Conservation (phyloP, 257 asterid genomes). For the Salvia miltiorrhiza region DNA sequence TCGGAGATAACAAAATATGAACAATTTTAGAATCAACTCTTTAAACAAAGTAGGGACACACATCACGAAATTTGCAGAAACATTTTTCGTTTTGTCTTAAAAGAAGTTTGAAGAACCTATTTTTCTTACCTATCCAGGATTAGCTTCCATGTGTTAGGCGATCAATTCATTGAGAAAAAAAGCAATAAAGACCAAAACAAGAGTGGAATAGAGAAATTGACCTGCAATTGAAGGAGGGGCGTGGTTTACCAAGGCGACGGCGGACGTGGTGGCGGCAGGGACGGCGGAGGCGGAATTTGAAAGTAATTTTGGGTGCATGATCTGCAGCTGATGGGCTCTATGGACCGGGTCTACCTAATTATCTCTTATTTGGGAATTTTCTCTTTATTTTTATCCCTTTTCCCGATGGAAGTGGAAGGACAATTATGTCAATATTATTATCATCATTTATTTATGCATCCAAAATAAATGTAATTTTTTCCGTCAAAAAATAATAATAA, state of each 20-base stretch:
- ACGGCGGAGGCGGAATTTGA: constrained; percentile 22
- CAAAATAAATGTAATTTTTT: no score
- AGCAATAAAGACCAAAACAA: background rate
- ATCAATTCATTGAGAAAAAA: constrained; percentile 3
- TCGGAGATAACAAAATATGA: constrained; percentile 1
- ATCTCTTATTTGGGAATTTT: background rate
- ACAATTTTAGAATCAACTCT: background rate
- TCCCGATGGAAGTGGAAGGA: background rate
- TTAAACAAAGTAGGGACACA: background rate
- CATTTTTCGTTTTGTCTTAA: no score
- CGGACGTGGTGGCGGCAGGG: background rate
- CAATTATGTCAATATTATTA: constrained; percentile 7
- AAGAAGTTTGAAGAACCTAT: background rate
- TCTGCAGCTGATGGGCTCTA: constrained; percentile 20
- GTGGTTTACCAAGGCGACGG: constrained; percentile 4
- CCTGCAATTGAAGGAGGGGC: constrained; percentile 26
- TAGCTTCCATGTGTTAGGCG: background rate
- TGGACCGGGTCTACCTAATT: constrained; percentile 27
- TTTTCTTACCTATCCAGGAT: constrained; percentile 9
- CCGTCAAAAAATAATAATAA: no score
- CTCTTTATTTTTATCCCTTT: background rate
- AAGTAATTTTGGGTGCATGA: constrained; percentile 24
- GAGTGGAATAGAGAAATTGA: constrained; percentile 6
- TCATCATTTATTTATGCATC: no score
- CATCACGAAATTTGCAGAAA: background rate